Conservation (phyloP, 2,329 filamentous ascomycete genomes). For the Aspergillus sp. region DNA sequence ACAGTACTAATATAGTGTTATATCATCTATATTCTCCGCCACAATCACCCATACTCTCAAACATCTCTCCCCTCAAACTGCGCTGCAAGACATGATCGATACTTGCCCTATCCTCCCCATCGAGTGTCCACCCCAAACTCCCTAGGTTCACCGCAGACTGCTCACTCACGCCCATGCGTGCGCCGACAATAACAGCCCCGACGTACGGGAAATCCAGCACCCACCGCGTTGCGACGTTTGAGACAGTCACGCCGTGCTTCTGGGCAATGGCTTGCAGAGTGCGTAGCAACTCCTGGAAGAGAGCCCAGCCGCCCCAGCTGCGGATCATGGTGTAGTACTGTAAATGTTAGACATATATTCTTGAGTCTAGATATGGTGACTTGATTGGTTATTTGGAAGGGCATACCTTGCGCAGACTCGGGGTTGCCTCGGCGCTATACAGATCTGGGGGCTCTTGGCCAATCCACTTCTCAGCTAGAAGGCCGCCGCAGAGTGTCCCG, state of each 20-base stretch:
- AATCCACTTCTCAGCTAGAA: not conserved
- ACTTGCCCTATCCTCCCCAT: not conserved
- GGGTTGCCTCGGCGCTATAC: not conserved
- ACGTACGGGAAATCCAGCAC: constrained; percentile 2
- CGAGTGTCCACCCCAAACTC: not conserved
- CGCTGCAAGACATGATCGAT: not conserved
- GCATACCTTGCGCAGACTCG: not conserved
- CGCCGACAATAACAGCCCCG: not conserved
- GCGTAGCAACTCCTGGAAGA: not conserved
- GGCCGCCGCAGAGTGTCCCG: not conserved
- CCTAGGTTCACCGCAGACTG: not conserved
- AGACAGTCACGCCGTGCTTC: not conserved
- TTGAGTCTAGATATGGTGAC: no score
- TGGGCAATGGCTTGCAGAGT: not conserved
- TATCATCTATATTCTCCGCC: not conserved
- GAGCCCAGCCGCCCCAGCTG: not conserved
- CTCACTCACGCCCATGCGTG: not conserved
- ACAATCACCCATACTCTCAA: constrained; percentile 1
- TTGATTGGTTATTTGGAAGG: no score
- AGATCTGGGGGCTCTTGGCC: not conserved
- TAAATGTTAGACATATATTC: not conserved
- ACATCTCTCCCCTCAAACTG: not conserved
- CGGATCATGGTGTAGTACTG: constrained; percentile 2
- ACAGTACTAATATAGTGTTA: not conserved
- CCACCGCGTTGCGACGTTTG: constrained; percentile 1